phyloP scores from a whole-genome alignment of 495 filamentous ascomycete species.

The Trypethelium eluteriae region DNA sequence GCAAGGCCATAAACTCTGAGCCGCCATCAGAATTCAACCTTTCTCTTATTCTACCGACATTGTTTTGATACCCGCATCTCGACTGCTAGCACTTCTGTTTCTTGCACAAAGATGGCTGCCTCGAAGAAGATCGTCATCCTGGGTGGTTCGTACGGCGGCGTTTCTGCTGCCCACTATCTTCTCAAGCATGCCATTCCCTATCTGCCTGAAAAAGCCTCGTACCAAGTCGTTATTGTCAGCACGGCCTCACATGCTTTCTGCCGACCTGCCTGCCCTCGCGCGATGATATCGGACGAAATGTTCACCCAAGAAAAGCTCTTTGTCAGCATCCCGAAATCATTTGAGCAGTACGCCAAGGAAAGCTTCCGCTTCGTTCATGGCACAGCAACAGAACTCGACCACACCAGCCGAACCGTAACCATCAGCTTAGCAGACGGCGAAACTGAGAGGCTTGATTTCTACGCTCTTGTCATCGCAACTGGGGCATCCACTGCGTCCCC shows the following conservation, averaged over 20 bases:
- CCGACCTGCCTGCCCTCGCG: constrained; percentile 13
- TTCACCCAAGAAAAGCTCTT: too few species aligned
- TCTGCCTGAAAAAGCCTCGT: constrained; percentile 23
- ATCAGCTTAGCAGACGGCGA: constrained; percentile 20
- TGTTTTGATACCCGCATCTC: too few species aligned
- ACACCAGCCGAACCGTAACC: constrained; percentile 29
- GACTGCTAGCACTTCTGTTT: too few species aligned
- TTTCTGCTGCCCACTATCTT: constrained; percentile 25
- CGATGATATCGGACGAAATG: too few species aligned
- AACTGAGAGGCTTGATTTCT: constrained; percentile 28
- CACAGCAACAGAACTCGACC: constrained; percentile 32
- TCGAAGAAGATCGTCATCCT: constrained; percentile 32
- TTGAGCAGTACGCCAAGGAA: constrained; percentile 32
- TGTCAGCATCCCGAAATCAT: constrained; percentile 14
- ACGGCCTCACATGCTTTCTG: constrained; percentile 37
- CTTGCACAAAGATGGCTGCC: too few species aligned
- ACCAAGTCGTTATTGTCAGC: constrained; percentile 35
- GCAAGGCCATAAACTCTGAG: too few species aligned
- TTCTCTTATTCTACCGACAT: too few species aligned
- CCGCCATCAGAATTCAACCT: too few species aligned
- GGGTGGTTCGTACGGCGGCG: constrained; percentile 29
- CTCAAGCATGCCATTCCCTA: constrained; percentile 28
- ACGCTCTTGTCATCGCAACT: constrained; percentile 40
- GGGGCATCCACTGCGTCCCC: constrained; percentile 28
- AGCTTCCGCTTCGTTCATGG: constrained; percentile 38